Conservation (phyloP, 192 early-diverging fungal genomes). For the Umbelopsis sp. region DNA sequence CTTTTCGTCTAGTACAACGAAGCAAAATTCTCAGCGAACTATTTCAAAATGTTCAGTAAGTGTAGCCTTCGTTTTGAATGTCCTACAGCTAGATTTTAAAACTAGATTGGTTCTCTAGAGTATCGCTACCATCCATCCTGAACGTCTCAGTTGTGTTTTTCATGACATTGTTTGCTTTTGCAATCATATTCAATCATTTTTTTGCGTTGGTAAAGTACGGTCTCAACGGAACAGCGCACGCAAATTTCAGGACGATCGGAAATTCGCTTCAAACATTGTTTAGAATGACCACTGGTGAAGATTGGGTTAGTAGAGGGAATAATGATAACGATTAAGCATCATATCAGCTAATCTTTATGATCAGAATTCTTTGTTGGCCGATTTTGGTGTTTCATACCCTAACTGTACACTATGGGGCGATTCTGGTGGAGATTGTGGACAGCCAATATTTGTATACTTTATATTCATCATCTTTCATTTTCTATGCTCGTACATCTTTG, state of each 20-base stretch:
- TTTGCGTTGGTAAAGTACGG: slow-evolving; percentile 28
- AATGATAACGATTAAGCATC: background rate
- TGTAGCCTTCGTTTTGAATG: background rate
- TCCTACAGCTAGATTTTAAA: background rate
- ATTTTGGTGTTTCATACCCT: slow-evolving; percentile 20
- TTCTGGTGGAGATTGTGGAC: slow-evolving; percentile 27
- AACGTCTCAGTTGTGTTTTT: slow-evolving; percentile 24
- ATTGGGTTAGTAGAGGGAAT: slow-evolving; percentile 25
- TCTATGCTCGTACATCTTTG: slow-evolving; percentile 38
- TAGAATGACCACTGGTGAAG: slow-evolving; percentile 36
- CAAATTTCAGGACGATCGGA: slow-evolving; percentile 22
- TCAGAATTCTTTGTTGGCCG: slow-evolving; percentile 32
- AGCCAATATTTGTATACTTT: slow-evolving; percentile 13
- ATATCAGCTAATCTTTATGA: background rate
- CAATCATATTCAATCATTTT: slow-evolving; percentile 30
- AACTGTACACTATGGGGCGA: slow-evolving; percentile 4
- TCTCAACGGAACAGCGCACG: slow-evolving; percentile 24
- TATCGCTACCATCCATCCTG: slow-evolving; percentile 26
- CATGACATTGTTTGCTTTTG: slow-evolving; percentile 26
- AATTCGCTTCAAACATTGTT: slow-evolving; percentile 25
- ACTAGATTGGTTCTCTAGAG: slow-evolving; percentile 5
- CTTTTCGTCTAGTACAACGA: slow-evolving; percentile 28
- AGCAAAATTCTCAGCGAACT: slow-evolving; percentile 24
- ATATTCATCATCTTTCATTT: slow-evolving; percentile 34
- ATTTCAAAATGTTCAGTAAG: slow-evolving; percentile 28